Evolutionary conservation across 1,284 basidiomycete species (phyloP).

Genomic region (Trametes hirsuta): DNA sequence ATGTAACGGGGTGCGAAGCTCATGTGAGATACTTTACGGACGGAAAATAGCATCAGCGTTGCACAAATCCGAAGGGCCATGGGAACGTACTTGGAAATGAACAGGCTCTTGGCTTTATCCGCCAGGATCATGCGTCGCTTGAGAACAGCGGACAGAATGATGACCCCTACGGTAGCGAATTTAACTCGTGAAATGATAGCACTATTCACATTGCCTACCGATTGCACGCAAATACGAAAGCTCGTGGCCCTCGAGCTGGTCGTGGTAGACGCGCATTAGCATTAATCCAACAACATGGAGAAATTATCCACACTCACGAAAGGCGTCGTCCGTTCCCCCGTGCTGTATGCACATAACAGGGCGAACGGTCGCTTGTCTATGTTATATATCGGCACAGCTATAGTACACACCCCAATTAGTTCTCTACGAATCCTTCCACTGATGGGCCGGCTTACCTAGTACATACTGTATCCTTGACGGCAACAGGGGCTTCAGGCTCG

Average conservation of each 20-base stretch:
- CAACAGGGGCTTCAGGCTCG: slow-evolving; percentile 77
- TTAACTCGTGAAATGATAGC: not conserved
- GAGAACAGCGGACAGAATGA: slow-evolving; percentile 91
- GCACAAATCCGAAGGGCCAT: not conserved
- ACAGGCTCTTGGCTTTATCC: slow-evolving; percentile 90
- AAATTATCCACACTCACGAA: slow-evolving; percentile 54
- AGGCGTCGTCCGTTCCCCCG: slow-evolving; percentile 76
- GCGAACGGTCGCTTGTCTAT: slow-evolving; percentile 94
- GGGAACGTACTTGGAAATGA: slow-evolving; percentile 80
- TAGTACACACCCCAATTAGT: not conserved
- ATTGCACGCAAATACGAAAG: slow-evolving; percentile 90
- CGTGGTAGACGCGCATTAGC: not conserved
- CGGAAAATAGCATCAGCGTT: slow-evolving; percentile 24
- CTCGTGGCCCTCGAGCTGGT: slow-evolving; percentile 87
- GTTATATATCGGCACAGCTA: slow-evolving; percentile 91
- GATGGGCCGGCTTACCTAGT: slow-evolving; percentile 57
- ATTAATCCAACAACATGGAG: not conserved
- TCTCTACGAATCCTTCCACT: not conserved
- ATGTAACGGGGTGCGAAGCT: slow-evolving; percentile 88
- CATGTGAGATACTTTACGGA: slow-evolving; percentile 83
- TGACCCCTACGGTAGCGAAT: slow-evolving; percentile 62
- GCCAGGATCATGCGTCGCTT: slow-evolving; percentile 93
- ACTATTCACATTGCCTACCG: slow-evolving; percentile 43
- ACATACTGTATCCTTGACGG: slow-evolving; percentile 84
- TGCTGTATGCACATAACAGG: slow-evolving; percentile 89